Evolutionary conservation across 106 monocot species (phyloP).

Genomic region (Vanilla planifolia): DNA sequence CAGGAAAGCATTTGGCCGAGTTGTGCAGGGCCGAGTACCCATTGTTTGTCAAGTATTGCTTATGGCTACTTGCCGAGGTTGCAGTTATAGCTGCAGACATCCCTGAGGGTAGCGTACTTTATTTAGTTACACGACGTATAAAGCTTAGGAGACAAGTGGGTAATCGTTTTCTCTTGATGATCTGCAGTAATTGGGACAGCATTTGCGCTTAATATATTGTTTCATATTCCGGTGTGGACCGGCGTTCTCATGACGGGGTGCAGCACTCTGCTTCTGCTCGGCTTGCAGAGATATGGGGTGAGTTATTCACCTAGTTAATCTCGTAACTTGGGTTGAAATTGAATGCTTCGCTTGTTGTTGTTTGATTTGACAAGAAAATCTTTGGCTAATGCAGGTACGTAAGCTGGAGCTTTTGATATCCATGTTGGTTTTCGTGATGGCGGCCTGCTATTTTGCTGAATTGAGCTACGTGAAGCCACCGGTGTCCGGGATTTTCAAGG

Average conservation of each 20-base stretch:
- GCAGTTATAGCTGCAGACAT: slow-evolving; percentile 77
- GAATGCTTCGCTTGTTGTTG: too few species aligned
- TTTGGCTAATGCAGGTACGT: slow-evolving; percentile 22
- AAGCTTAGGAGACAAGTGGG: too few species aligned
- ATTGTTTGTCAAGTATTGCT: slow-evolving; percentile 22
- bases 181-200: slow-evolving; percentile 85
- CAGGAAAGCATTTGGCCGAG: slow-evolving; percentile 76
- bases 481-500: slow-evolving; percentile 28
- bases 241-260: slow-evolving; percentile 74
- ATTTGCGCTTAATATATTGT: slow-evolving; percentile 75
- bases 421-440: slow-evolving; percentile 35
- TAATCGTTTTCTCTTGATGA: neutral
- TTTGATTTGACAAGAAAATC: neutral
- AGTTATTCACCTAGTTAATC: too few species aligned
- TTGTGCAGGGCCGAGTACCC: slow-evolving; percentile 67
- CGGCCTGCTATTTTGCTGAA: slow-evolving; percentile 45
- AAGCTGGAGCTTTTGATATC: slow-evolving; percentile 47
- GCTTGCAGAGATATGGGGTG: slow-evolving; percentile 85
- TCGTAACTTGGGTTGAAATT: too few species aligned
- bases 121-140: neutral
- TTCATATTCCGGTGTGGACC: slow-evolving; percentile 67
- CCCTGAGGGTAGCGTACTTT: slow-evolving; percentile 68
- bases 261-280: slow-evolving; percentile 78
- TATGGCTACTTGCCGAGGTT: slow-evolving; percentile 64
- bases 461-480: slow-evolving; percentile 36